Base-by-base conservation (phyloP, 768 basidiomycete species). In the Russula earlei region DNA sequence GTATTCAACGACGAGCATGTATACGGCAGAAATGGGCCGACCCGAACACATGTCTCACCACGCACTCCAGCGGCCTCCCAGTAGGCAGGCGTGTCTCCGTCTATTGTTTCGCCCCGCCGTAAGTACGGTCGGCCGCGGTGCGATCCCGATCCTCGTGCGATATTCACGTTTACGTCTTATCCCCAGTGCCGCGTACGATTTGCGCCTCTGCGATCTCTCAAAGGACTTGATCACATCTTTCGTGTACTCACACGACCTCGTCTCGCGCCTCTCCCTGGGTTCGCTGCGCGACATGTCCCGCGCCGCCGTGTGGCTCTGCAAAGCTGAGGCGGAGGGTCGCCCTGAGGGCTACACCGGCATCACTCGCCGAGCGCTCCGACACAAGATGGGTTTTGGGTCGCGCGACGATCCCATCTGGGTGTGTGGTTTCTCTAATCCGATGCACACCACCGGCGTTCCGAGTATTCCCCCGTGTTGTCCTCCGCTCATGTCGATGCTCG, bases 101-200 rank as follows among this genome's bases (percentile, higher is more conserved):
- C 1, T 91, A 86, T 64, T 85, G 84, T 64, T 85, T 89, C 67
- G 88, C 81, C 20, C 87, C 89, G 41, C 88, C 88, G 79, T 90
- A 70, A 38, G 83, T 75, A 27, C 19, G 10, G 15, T 53, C 29
- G 29, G 47, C 40, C 54, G 36, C 15, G 12, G 34, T 14, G 40
- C 24, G 33, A 22, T 17, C 49, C 12, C 43, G 24, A 15, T 17
- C 33, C 41, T n/a, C 41, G 44, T 19, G 25, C 8, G 20, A 29
- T 45, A 9, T 31, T 31, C 10, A 15, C 31, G 20, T 19, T 38
- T 47, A 61, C 24, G 24, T 48, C 24, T 27, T 44, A 31, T 31
- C 42, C 31, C 8, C 55, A 87, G 85, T 29, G 81, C 85, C 50
- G 70, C 90, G 11, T 72, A 77, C 24, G 84, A 86, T 58, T 71